Conservation (phyloP, 1,284 basidiomycete genomes). For the Amylostereum areolatum region DNA sequence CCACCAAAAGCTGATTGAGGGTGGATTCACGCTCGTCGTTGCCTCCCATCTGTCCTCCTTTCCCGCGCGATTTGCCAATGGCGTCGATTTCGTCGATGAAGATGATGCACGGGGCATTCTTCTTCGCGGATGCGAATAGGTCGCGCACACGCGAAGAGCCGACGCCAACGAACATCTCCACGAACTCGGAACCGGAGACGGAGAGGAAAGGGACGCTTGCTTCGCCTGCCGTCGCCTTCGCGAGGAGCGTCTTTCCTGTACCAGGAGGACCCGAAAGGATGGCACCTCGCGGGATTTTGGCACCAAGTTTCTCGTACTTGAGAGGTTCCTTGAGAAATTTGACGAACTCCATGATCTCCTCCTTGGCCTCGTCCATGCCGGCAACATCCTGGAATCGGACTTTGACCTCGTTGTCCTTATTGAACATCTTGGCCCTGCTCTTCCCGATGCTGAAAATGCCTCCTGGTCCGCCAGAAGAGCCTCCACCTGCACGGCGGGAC, state of each 20-base stretch:
- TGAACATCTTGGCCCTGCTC: constrained; percentile 92
- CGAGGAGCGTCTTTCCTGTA: constrained; percentile 96
- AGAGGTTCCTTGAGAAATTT: constrained; percentile 97
- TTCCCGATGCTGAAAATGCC: constrained; percentile 99
- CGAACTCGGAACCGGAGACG: constrained; percentile 98
- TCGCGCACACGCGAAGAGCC: constrained; percentile 97
- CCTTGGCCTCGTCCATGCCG: constrained; percentile 99
- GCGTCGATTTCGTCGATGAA: constrained; percentile 98
- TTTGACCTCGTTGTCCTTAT: constrained; percentile 94
- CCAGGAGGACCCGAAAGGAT: constrained; percentile 98
- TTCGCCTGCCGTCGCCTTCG: constrained; percentile 98
- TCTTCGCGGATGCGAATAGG: constrained; percentile 95
- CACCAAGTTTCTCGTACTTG: constrained; percentile 94
- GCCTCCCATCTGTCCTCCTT: constrained; percentile 85
- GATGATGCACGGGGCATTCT: constrained; percentile 97
- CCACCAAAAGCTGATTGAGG: constrained; percentile 95
- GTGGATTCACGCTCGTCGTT: constrained; percentile 99
- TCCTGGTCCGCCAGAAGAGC: constrained; percentile 60
- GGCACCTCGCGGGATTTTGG: constrained; percentile 97
- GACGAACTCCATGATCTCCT: constrained; percentile 99
- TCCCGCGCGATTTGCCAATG: constrained; percentile 93
- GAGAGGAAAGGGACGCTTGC: constrained; percentile 97
- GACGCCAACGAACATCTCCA: constrained; percentile 99
- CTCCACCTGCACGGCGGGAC: constrained; percentile 71
- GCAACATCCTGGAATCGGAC: constrained; percentile 95